Evolutionary conservation across 2,329 filamentous ascomycete species (phyloP).

Genomic region (Pseudomassariella vexata): DNA sequence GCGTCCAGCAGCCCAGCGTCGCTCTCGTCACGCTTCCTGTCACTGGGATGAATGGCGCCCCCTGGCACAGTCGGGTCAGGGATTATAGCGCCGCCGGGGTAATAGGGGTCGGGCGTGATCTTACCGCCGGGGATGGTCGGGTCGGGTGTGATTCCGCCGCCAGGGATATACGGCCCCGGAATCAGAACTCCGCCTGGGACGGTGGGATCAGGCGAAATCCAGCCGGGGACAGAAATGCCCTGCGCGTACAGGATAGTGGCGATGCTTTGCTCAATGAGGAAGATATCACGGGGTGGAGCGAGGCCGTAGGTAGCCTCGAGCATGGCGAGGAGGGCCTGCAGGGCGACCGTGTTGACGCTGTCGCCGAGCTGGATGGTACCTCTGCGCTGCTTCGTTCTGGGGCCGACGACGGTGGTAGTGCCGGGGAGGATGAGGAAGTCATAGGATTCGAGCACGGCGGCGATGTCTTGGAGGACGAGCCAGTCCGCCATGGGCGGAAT

Average conservation of each 20-base stretch:
- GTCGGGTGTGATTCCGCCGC: constrained; percentile 24
- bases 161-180: constrained; percentile 15
- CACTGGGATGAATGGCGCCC: constrained; percentile 8
- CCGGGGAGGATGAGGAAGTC: constrained; percentile 7
- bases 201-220: constrained; percentile 6
- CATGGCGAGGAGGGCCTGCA: constrained; percentile 14
- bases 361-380: constrained; percentile 14
- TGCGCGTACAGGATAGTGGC: constrained; percentile 13
- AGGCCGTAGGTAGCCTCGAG: constrained; percentile 17
- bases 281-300: constrained; percentile 15
- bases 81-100: constrained; percentile 23
- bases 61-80: constrained; percentile 11
- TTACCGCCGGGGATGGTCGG: constrained; percentile 18
- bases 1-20: constrained; percentile 12
- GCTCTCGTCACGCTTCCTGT: constrained; percentile 1
- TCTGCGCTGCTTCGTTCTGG: constrained; percentile 11
- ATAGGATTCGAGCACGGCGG: constrained; percentile 13
- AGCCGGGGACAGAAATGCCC: constrained; percentile 9
- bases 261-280: constrained; percentile 19
- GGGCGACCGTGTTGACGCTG: constrained; percentile 13
- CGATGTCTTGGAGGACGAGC: constrained; percentile 14
- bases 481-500: constrained; percentile 13
- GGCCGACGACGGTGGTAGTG: background rate
- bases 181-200: constrained; percentile 23
- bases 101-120: constrained; percentile 21